Percentiles rank a stretch among this genome's conserved stretches.
phyloP scores from a whole-genome alignment of 345 rosid genomes.

The Iberis pinnata region DNA sequence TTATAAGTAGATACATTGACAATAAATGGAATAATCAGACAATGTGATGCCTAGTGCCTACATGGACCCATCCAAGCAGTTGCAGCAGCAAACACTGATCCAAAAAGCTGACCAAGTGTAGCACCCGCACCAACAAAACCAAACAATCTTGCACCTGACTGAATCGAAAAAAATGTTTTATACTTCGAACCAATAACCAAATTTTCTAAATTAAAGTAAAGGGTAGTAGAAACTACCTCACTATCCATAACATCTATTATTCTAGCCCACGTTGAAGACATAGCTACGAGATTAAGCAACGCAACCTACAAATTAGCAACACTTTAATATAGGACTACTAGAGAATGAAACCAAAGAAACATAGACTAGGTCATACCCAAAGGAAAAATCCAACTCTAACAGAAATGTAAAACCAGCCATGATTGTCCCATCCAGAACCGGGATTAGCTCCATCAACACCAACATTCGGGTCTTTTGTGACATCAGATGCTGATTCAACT shows the following conservation, averaged over 20 bases:
- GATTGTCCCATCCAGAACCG: conserved; percentile 41
- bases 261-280: conserved; percentile 96
- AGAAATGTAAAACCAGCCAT: conserved; percentile 63
- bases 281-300: conserved; percentile 80
- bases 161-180: conserved; percentile 35
- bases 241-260: conserved; percentile 85
- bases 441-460: conserved; percentile 29
- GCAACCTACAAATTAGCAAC: conserved; percentile 48
- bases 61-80: conserved; percentile 92
- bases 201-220: not conserved
- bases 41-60: conserved; percentile 32
- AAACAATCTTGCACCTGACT: conserved; percentile 97
- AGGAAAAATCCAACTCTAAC: conserved; percentile 85
- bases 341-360: conserved; percentile 8
- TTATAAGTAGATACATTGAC: conserved; percentile 1
- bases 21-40: not conserved
- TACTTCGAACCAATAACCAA: conserved; percentile 11
- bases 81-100: conserved; percentile 74
- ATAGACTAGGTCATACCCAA: conserved; percentile 47
- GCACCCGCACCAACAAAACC: conserved; percentile 98
- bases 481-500: conserved; percentile 30
- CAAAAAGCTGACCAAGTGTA: conserved; percentile 92
- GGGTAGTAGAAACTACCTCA: conserved; percentile 49
- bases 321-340: not conserved
- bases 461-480: conserved; percentile 32